These are phyloP conservation scores for Fallopia convolvulus DNA, from an alignment of 148 eudicot species.

Conservation along the genomic window DNA sequence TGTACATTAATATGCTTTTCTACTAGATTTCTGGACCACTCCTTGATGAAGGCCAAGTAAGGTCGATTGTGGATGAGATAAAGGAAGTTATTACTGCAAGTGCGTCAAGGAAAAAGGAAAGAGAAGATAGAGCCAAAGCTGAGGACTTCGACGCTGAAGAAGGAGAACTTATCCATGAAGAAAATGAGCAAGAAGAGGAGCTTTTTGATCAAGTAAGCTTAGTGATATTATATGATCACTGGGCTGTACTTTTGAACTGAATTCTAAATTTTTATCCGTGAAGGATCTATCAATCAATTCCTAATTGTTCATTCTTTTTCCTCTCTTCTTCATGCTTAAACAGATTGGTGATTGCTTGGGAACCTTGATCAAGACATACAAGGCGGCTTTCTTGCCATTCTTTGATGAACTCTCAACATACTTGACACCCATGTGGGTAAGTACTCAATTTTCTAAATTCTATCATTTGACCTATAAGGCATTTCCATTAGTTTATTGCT, in stretches of 20 bases:
- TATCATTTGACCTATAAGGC: background rate
- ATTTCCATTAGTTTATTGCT: background rate
- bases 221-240: background rate
- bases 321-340: background rate
- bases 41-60: slow-evolving; percentile 33
- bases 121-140: slow-evolving; percentile 36
- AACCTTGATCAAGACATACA: slow-evolving; percentile 37
- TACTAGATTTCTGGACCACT: slow-evolving; percentile 30
- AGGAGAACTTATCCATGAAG: slow-evolving; percentile 36
- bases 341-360: slow-evolving; percentile 42
- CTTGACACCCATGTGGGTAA: slow-evolving; percentile 40
- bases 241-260: background rate
- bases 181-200: slow-evolving; percentile 45
- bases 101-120: slow-evolving; percentile 28
- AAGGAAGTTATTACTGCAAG: slow-evolving; percentile 31
- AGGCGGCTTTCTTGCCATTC: slow-evolving; percentile 39
- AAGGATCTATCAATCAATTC: background rate
- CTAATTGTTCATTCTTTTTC: background rate
- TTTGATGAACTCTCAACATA: slow-evolving; percentile 36
- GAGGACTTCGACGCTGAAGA: slow-evolving; percentile 36
- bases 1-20: background rate
- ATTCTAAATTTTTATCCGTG: background rate
- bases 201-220: slow-evolving; percentile 33
- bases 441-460: slow-evolving; percentile 11
- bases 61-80: slow-evolving; percentile 28